Evolutionary conservation across 1,139 yeast species (phyloP), one percentile per base, ranked within the genome.

Genomic region (Suhomyces terraborum): DNA sequence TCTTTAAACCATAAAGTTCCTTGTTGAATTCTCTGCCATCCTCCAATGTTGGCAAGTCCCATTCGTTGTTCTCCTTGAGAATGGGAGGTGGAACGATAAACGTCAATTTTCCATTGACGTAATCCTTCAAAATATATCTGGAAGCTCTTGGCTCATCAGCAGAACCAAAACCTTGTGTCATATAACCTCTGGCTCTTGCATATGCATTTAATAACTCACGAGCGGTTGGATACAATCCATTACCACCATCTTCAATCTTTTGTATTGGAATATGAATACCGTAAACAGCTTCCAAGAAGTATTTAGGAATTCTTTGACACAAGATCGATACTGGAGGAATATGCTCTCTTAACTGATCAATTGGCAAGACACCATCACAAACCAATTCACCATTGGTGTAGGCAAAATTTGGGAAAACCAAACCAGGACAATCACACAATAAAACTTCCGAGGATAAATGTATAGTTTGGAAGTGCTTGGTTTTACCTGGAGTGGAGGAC

Each of bases 381-480:
- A 94, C 98, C 56, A 94, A 78, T 58, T 94, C 99, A 53, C 96
- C 98, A 58, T 91, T 89, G 19, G 97, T 88, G 61, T 87, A 87
- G 14, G 98, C 98, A 62, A 93, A 94, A 59, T 93, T 94, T 25
- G 99, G 98, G 73, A 94, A 94, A 17, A 94, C 99, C 51, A 94
- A 75, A 76, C 99, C 99, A 2, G 99, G 99, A 75, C 99, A 94
- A 75, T 94, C 99, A 67, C 98, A 93, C 40, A 94, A 74, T 52
- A 88, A 75, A 7, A 93, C 95, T 33, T 84, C 76, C 36, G 85
- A 86, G 0, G 96, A 82, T 35, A 94, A 76, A 56, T 83, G 80
- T 48, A 94, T 89, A 2, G 99, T 94, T 71, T 94, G 99, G 75
- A 94, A 94, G 74, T 94, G 99, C 64, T 94, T 94, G 13, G 99